Percentiles rank a stretch among this genome's conserved stretches.
These are phyloP conservation scores for Conticribra weissflogii DNA, from an alignment of 108 stramenopile genomes.

Conservation along the genomic window DNA sequence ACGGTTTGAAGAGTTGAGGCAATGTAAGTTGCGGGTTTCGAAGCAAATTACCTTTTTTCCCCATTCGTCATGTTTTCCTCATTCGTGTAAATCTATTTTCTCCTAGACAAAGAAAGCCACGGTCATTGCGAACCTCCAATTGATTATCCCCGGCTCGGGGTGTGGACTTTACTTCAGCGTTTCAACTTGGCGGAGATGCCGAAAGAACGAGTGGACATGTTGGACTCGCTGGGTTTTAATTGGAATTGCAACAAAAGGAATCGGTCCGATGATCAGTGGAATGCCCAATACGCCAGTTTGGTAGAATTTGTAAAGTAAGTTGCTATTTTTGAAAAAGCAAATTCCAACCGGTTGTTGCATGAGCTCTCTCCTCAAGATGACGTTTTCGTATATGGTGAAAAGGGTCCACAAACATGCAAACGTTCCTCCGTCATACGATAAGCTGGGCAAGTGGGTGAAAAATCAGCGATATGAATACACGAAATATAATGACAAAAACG, in stretches of 20 bases:
- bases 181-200: conserved; percentile 30
- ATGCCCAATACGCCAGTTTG: conserved; percentile 1
- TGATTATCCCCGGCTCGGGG: conserved; percentile 24
- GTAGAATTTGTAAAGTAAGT: background rate
- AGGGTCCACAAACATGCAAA: conserved; percentile 12
- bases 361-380: no score
- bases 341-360: no score
- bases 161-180: conserved; percentile 34
- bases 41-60: no score
- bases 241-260: conserved; percentile 26
- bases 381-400: no score
- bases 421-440: conserved; percentile 9
- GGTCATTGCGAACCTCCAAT: conserved; percentile 35
- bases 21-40: no score
- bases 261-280: conserved; percentile 2
- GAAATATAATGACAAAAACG: conserved; percentile 7
- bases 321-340: no score
- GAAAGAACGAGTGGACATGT: conserved; percentile 20
- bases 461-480: conserved; percentile 19
- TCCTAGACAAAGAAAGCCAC: conserved; percentile 27
- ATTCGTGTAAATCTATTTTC: no score
- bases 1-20: conserved; percentile 29
- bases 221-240: conserved; percentile 31
- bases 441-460: conserved; percentile 6
- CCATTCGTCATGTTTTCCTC: no score